Percentiles rank a stretch among this genome's conserved stretches.
These are phyloP conservation scores for Calamus simplicifolius DNA, from an alignment of 176 grass and related monocot species.

Conservation along the genomic window DNA sequence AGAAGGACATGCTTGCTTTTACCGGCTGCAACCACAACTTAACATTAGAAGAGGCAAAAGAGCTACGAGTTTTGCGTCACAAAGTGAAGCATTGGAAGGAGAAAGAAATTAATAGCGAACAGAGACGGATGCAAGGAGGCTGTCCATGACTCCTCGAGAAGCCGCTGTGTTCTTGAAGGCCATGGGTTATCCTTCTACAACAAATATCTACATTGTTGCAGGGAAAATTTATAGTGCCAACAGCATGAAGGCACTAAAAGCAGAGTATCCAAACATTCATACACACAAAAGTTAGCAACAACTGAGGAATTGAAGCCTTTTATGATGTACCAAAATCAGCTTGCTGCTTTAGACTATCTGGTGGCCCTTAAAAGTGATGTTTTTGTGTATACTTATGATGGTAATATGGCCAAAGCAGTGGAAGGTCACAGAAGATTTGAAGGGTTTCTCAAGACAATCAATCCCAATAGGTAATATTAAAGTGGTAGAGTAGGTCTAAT, in stretches of 20 bases:
- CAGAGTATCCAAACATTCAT: conserved; percentile 67
- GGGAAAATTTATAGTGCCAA: conserved; percentile 77
- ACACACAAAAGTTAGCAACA: conserved; percentile 65
- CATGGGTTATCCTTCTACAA: conserved; percentile 89
- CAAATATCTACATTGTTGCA: conserved; percentile 91
- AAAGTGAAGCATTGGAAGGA: conserved; percentile 86
- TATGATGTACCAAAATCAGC: conserved; percentile 59
- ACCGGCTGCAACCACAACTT: conserved; percentile 92
- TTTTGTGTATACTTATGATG: conserved; percentile 96
- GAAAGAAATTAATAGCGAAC: conserved; percentile 77
- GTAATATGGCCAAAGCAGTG: conserved; percentile 97
- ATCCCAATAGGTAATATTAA: conserved; percentile 63
- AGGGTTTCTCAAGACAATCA: conserved; percentile 80
- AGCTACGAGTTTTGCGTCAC: conserved; percentile 72
- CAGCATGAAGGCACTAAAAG: conserved; percentile 66
- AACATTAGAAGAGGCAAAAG: conserved; percentile 48
- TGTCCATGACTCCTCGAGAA: conserved; percentile 93
- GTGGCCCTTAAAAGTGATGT: conserved; percentile 77
- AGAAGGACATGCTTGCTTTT: conserved; percentile 99
- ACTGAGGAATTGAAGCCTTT: conserved; percentile 50
- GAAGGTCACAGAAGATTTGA: conserved; percentile 85
- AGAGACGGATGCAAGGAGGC: conserved; percentile 73
- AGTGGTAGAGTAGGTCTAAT: conserved; percentile 12
- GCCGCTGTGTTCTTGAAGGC: conserved; percentile 79
- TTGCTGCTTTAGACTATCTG: conserved; percentile 84